Base-by-base conservation (phyloP, 805 yeast species). In the Starmerella sp. region DNA sequence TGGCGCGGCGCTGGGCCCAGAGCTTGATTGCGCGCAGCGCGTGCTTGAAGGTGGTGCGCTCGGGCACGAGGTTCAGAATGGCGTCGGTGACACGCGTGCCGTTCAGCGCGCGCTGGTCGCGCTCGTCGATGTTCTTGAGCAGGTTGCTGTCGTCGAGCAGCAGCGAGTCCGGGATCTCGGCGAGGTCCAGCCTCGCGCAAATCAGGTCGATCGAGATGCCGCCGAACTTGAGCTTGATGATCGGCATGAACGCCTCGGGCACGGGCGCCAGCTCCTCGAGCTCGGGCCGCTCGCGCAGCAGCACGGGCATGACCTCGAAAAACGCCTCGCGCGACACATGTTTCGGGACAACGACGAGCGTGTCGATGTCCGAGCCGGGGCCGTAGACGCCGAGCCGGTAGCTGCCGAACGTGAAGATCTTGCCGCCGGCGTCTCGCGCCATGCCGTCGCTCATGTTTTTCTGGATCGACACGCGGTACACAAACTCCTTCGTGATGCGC, bases 61-160 rank as follows among this genome's bases (percentile, higher is more conserved):
- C 90, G 1, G 98, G 98, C 3, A 93, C 97, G 36, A 91, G 71
- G 51, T 79, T 80, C 60, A 93, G 73, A 51, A 93, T 93, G 64
- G 90, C 96, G 69, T 93, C 98, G 0, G 97, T 93, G 6, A 93
- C 98, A 67, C 98, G 79, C 1, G 98, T 93, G 66, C 98, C 98
- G 67, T 93, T 93, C 54, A 93, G 71, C 0, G 96, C 82, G 64
- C 97, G 78, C 60, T 90, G 71, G 67, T 93, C 97, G 65, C 81
- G 83, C 62, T 93, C 98, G 67, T 93, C 97, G 17, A 93, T 73
- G 66, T 93, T 93, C 67, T 84, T 77, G 54, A 93, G 74, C 53
- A 93, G 70, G 63, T 88, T 88, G 65, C 91, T 93, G 68, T 91
- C 95, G 47, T 84, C 82, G 48, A 93, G 73, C 0, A 87, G 82